A percentile compares a stretch with the other conserved stretches of the same genome.
These are phyloP conservation scores for Macrolepiota fuliginosa DNA, from an alignment of 768 basidiomycete genomes.

Conservation along the genomic window DNA sequence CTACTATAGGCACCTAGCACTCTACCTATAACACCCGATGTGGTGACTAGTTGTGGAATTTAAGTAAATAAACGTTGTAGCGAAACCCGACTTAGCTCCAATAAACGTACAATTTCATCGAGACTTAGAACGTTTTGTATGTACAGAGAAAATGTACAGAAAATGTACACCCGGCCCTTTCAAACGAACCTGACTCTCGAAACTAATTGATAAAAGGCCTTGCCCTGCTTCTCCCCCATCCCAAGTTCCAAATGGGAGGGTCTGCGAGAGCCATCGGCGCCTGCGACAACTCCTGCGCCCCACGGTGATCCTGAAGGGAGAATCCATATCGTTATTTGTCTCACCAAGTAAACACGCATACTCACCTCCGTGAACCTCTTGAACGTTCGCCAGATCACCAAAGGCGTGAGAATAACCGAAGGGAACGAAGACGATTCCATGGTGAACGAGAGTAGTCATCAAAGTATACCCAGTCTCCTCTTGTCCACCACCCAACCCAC, in stretches of 20 bases:
- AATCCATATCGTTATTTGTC: background rate
- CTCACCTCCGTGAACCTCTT: slow-evolving; percentile 57
- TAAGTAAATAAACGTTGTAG: too few species aligned
- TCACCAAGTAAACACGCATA: slow-evolving; percentile 13
- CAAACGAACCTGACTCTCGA: slow-evolving; percentile 30
- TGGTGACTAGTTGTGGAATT: too few species aligned
- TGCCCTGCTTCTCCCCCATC: slow-evolving; percentile 49
- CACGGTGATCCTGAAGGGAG: slow-evolving; percentile 57
- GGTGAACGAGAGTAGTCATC: slow-evolving; percentile 62
- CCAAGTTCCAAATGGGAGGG: slow-evolving; percentile 48
- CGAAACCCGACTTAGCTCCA: too few species aligned
- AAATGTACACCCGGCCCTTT: background rate
- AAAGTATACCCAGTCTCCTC: slow-evolving; percentile 50
- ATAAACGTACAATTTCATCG: background rate
- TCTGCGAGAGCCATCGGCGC: slow-evolving; percentile 39
- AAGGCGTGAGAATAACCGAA: slow-evolving; percentile 57
- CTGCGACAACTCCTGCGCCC: slow-evolving; percentile 69
- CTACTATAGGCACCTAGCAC: too few species aligned
- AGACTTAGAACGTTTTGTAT: background rate
- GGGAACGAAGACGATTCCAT: slow-evolving; percentile 70
- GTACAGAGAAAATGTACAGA: too few species aligned
- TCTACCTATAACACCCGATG: too few species aligned
- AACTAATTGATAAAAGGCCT: slow-evolving; percentile 44
- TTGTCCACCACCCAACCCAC: slow-evolving; percentile 73
- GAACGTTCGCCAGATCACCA: slow-evolving; percentile 34